These are phyloP conservation scores for Alternaria infectoria DNA, from an alignment of 2,329 filamentous ascomycete species.

Conservation along the genomic window DNA sequence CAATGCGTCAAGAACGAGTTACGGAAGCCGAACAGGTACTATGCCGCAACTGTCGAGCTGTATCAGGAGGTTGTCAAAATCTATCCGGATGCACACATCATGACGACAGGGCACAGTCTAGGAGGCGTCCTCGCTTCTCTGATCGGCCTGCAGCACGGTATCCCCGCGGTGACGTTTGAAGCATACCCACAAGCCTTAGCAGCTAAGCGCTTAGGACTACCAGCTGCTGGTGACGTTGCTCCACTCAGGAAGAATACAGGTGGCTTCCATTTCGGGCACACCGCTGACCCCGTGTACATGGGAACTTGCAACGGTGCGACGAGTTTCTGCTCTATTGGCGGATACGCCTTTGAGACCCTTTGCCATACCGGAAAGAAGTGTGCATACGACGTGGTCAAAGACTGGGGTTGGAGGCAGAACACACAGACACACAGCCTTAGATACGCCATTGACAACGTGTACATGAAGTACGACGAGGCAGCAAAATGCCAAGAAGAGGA, in stretches of 20 bases:
- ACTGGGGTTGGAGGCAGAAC: slow-evolving; percentile 46
- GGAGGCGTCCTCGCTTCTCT: slow-evolving; percentile 45
- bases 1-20: slow-evolving; percentile 43
- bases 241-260: slow-evolving; percentile 43
- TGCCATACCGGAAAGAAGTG: slow-evolving; percentile 47
- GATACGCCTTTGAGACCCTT: slow-evolving; percentile 45
- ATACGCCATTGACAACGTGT: slow-evolving; percentile 46
- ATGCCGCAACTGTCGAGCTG: slow-evolving; percentile 40
- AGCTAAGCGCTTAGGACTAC: slow-evolving; percentile 41
- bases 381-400: slow-evolving; percentile 46
- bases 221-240: slow-evolving; percentile 36
- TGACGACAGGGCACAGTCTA: slow-evolving; percentile 44
- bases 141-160: slow-evolving; percentile 42
- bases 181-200: slow-evolving; percentile 46
- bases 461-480: slow-evolving; percentile 41
- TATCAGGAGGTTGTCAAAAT: slow-evolving; percentile 42
- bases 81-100: slow-evolving; percentile 43
- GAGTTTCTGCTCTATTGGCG: slow-evolving; percentile 46
- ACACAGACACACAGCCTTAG: slow-evolving; percentile 40
- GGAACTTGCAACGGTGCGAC: slow-evolving; percentile 45
- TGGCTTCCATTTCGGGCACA: slow-evolving; percentile 46
- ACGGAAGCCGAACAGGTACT: slow-evolving; percentile 41
- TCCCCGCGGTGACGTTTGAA: slow-evolving; percentile 44
- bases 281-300: slow-evolving; percentile 46
- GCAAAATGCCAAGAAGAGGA: slow-evolving; percentile 44